A percentile compares a stretch with the other conserved stretches of the same genome.
Evolutionary conservation across 352 stramenopile species (phyloP).

Genomic region (Phytophthora boehmeriae): DNA sequence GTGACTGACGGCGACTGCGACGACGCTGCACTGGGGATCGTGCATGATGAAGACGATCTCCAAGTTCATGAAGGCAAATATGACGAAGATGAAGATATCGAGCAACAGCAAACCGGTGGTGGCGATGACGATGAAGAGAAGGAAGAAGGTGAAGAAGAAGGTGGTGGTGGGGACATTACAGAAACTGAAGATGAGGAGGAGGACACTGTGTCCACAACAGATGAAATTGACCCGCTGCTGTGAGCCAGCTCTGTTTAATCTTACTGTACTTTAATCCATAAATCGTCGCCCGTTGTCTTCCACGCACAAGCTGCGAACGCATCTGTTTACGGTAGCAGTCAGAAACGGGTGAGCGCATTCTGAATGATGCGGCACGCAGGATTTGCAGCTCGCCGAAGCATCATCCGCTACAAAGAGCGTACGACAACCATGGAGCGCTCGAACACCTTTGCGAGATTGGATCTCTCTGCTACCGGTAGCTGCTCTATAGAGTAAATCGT

Average conservation of each 20-base stretch:
- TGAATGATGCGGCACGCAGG: neutral
- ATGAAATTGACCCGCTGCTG: slow-evolving; percentile 20
- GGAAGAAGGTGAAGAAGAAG: neutral
- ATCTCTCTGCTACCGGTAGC: too few relatives aligned
- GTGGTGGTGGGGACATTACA: neutral
- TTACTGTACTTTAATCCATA: slow-evolving; percentile 7
- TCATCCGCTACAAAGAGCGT: neutral
- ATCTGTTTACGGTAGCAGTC: slow-evolving; percentile 4
- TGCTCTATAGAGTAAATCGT: too few relatives aligned
- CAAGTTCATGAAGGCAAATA: slow-evolving; percentile 1
- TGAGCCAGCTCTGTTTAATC: slow-evolving; percentile 27
- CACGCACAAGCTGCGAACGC: too few relatives aligned
- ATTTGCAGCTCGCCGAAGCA: slow-evolving; percentile 13
- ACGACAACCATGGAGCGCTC: too few relatives aligned
- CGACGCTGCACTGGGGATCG: neutral
- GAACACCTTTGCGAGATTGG: neutral
- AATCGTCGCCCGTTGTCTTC: slow-evolving; percentile 16
- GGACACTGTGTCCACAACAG: neutral
- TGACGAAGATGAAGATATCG: slow-evolving; percentile 4
- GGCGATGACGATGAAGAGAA: neutral
- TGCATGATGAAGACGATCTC: slow-evolving; percentile 2
- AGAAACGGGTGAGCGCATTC: slow-evolving; percentile 8
- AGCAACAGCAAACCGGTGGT: neutral
- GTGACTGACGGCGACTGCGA: slow-evolving; percentile 1
- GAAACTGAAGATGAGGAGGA: slow-evolving; percentile 6